Evolutionary conservation across 23 red algal genomes (phyloP).

Genomic region (Gracilaria gracilis): DNA sequence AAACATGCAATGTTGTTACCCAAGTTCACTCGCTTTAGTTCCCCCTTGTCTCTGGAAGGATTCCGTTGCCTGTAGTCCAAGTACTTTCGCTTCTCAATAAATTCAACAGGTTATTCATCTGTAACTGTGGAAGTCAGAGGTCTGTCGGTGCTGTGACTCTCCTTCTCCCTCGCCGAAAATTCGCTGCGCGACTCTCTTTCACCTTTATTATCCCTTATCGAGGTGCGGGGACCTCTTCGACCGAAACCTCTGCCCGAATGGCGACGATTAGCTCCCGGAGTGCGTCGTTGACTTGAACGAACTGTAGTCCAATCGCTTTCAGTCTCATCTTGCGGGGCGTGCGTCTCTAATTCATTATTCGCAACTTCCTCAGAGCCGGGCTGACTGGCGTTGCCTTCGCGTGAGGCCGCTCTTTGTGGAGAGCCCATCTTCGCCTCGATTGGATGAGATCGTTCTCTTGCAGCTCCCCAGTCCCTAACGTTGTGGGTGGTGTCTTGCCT

Average conservation of each 20-base stretch:
- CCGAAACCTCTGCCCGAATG: background rate
- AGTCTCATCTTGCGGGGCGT: constrained; percentile 1
- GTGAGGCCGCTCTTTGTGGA: background rate
- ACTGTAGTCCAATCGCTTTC: constrained; percentile 72
- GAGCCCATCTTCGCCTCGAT: constrained; percentile 5
- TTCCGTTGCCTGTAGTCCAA: background rate
- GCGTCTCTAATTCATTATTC: background rate
- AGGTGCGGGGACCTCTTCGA: background rate
- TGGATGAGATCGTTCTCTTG: constrained; percentile 40
- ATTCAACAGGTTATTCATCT: background rate
- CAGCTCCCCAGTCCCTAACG: constrained; percentile 66
- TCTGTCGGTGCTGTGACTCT: background rate
- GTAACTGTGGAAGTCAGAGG: background rate
- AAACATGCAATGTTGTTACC: background rate
- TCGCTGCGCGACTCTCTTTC: background rate
- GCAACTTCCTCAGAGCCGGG: constrained; percentile 2
- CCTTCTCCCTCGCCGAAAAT: constrained; percentile 9
- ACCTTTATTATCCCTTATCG: background rate
- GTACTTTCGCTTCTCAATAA: background rate
- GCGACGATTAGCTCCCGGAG: constrained; percentile 33
- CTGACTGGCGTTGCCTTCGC: background rate
- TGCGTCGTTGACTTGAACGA: constrained; percentile 19
- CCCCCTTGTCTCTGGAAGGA: background rate
- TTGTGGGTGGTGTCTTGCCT: background rate
- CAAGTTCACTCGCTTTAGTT: background rate